phyloP scores from a whole-genome alignment of 2,329 filamentous ascomycete genomes.

The Ophiostoma fasciatum region DNA sequence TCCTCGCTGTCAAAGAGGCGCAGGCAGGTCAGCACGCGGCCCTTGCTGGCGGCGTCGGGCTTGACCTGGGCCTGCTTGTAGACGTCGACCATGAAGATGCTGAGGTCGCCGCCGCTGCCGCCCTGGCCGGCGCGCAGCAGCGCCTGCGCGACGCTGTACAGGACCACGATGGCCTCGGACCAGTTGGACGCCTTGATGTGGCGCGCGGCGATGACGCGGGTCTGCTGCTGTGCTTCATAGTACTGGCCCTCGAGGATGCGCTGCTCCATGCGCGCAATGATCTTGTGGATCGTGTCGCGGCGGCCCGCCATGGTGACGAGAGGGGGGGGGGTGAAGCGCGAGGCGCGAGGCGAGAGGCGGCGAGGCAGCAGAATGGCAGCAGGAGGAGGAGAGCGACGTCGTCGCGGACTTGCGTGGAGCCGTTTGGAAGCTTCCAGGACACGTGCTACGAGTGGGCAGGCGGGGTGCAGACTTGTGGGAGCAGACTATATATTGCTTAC shows the following conservation, averaged over 20 bases:
- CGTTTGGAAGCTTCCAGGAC: neutral
- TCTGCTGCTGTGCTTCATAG: slow-evolving; percentile 98
- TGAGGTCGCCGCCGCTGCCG: slow-evolving; percentile 81
- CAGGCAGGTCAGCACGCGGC: slow-evolving; percentile 61
- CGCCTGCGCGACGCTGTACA: slow-evolving; percentile 69
- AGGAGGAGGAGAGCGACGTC: too few relatives aligned
- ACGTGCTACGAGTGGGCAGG: too few relatives aligned
- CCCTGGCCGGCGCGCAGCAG: slow-evolving; percentile 87
- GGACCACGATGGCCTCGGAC: slow-evolving; percentile 70
- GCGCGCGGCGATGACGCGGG: slow-evolving; percentile 83
- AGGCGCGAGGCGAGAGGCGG: too few relatives aligned
- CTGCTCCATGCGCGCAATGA: slow-evolving; percentile 52
- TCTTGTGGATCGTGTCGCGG: slow-evolving; percentile 37
- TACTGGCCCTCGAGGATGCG: slow-evolving; percentile 53
- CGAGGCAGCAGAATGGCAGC: too few relatives aligned
- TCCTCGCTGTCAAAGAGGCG: slow-evolving; percentile 69
- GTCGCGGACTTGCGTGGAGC: too few relatives aligned
- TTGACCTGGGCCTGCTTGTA: slow-evolving; percentile 75
- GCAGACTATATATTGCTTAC: neutral
- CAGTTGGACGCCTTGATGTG: slow-evolving; percentile 85
- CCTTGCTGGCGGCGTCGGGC: slow-evolving; percentile 60
- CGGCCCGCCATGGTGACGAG: slow-evolving; percentile 18
- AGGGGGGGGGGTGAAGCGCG: too few relatives aligned
- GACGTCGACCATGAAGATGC: slow-evolving; percentile 75
- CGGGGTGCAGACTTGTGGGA: neutral